phyloP scores from a whole-genome alignment of 805 yeast genomes.

The Ogataea parapolymorpha region DNA sequence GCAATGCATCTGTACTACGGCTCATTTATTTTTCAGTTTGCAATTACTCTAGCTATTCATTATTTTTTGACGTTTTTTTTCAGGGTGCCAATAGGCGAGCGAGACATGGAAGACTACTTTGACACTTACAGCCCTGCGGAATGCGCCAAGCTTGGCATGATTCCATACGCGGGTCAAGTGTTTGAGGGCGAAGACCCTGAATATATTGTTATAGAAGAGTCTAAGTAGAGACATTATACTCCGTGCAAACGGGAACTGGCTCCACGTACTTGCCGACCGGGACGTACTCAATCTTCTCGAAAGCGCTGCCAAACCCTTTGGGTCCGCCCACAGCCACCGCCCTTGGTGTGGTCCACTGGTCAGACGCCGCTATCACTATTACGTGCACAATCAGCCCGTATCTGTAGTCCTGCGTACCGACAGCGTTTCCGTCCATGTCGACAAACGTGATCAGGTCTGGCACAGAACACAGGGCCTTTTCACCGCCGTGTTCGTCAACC shows the following conservation, averaged over 20 bases:
- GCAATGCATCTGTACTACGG: conserved; percentile 41
- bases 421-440: conserved; percentile 41
- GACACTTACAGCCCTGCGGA: conserved; percentile 32
- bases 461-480: conserved; percentile 34
- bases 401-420: conserved; percentile 43
- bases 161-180: conserved; percentile 15
- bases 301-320: conserved; percentile 26
- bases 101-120: conserved; percentile 34
- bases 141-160: conserved; percentile 30
- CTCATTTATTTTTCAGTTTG: conserved; percentile 41
- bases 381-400: conserved; percentile 42
- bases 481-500: conserved; percentile 19
- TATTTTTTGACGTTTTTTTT: conserved; percentile 32
- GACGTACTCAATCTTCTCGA: conserved; percentile 34
- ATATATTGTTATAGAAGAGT: not conserved
- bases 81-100: conserved; percentile 18
- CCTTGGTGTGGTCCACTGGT: conserved; percentile 33
- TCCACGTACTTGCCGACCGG: conserved; percentile 35
- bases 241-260: conserved; percentile 14
- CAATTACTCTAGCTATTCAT: conserved; percentile 37
- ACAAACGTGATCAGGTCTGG: conserved; percentile 41
- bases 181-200: conserved; percentile 4
- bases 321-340: conserved; percentile 43
- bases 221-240: conserved; percentile 1
- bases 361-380: conserved; percentile 35